These are phyloP conservation scores for Neltuma alba DNA, from an alignment of 306 rosid species.

Conservation along the genomic window DNA sequence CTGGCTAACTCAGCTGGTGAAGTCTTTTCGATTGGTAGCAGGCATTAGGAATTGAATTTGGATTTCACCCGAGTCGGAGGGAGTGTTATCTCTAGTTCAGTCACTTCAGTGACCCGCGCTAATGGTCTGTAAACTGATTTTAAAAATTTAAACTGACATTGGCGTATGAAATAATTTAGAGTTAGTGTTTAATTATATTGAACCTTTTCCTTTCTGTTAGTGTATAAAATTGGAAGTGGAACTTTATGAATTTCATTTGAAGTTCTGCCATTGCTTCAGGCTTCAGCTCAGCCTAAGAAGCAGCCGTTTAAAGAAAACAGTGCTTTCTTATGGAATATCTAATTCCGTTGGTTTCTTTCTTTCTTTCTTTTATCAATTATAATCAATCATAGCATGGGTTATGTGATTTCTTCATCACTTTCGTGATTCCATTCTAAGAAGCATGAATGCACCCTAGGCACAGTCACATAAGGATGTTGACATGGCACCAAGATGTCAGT, in stretches of 20 bases:
- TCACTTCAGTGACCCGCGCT: neutral
- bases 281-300: neutral
- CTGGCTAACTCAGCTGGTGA: neutral
- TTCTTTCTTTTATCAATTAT: neutral
- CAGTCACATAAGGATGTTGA: neutral
- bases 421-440: neutral
- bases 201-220: conserved; percentile 10
- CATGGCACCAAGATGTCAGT: neutral
- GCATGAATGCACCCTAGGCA: neutral
- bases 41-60: neutral
- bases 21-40: neutral
- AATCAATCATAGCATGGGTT: neutral
- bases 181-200: neutral
- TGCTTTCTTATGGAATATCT: neutral
- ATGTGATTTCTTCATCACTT: neutral
- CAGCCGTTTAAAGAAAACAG: neutral
- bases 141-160: neutral
- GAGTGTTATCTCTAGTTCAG: neutral
- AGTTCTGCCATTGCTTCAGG: neutral
- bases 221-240: neutral
- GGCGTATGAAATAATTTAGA: neutral
- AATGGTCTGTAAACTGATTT: neutral
- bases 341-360: neutral
- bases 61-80: neutral
- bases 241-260: neutral